These are phyloP conservation scores for Capsella bursapastoris DNA, from an alignment of 345 rosid genomes.

Conservation along the genomic window DNA sequence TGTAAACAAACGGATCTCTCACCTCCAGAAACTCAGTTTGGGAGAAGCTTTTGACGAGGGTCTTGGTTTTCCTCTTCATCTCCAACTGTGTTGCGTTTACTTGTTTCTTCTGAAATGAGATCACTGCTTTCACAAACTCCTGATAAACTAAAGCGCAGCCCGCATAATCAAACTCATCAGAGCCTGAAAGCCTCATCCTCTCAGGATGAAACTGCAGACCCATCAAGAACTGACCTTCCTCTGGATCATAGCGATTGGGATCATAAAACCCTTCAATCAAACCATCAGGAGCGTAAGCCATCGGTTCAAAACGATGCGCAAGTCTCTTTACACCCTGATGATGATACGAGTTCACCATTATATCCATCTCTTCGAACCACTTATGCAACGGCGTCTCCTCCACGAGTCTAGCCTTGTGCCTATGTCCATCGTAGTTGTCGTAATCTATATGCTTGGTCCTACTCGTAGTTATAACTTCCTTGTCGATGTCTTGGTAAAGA, in stretches of 20 bases:
- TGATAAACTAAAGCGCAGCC: slow-evolving; percentile 61
- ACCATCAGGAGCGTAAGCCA: slow-evolving; percentile 73
- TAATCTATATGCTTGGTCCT: slow-evolving; percentile 53
- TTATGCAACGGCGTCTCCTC: slow-evolving; percentile 58
- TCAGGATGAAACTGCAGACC: slow-evolving; percentile 77
- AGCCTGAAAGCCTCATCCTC: slow-evolving; percentile 55
- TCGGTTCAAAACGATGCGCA: slow-evolving; percentile 58
- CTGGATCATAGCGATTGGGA: slow-evolving; percentile 59
- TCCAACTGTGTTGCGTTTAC: slow-evolving; percentile 45
- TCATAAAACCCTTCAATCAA: slow-evolving; percentile 80
- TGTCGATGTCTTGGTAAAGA: slow-evolving; percentile 66
- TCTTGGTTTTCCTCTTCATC: slow-evolving; percentile 40
- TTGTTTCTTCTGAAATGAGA: slow-evolving; percentile 50
- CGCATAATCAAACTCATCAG: slow-evolving; percentile 62
- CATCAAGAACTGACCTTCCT: slow-evolving; percentile 64
- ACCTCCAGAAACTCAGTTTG: slow-evolving; percentile 59
- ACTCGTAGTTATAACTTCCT: slow-evolving; percentile 40
- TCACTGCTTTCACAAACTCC: slow-evolving; percentile 66
- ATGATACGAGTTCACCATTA: slow-evolving; percentile 71
- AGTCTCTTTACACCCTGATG: slow-evolving; percentile 69
- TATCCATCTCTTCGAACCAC: slow-evolving; percentile 59
- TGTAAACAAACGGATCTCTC: slow-evolving; percentile 8
- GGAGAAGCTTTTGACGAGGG: slow-evolving; percentile 53
- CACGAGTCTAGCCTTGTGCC: slow-evolving; percentile 53
- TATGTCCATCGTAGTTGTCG: slow-evolving; percentile 61